A percentile compares a stretch with the other conserved stretches of the same genome.
Conservation (phyloP, 371 early-diverging fungal species). For the Neoconidiobolus thromboides region DNA sequence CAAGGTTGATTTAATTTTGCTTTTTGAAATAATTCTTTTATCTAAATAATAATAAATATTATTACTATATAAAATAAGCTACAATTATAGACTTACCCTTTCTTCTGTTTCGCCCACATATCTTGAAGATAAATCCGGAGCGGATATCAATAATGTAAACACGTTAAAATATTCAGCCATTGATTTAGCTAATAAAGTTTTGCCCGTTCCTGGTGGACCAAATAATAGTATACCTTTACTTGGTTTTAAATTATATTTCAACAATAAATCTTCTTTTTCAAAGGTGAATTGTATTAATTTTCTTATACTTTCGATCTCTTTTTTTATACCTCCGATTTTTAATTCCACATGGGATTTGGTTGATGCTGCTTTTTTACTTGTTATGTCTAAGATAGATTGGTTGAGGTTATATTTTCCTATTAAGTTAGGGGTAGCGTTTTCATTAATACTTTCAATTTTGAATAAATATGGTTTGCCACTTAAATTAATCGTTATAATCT, state of each 20-base stretch:
- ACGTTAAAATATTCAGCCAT: constrained; percentile 71
- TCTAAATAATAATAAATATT: constrained; percentile 12
- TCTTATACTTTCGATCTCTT: too few species aligned
- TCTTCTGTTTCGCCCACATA: constrained; percentile 94
- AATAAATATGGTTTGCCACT: too few species aligned
- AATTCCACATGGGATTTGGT: too few species aligned
- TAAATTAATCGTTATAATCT: too few species aligned
- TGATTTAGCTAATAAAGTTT: constrained; percentile 83
- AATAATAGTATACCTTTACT: constrained; percentile 81
- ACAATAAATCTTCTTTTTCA: too few species aligned
- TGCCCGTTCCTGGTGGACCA: constrained; percentile 98
- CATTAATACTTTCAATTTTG: too few species aligned
- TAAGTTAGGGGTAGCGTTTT: too few species aligned
- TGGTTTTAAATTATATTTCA: constrained; percentile 18
- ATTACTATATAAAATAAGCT: not conserved
- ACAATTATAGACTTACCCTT: constrained; percentile 22
- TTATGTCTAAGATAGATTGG: too few species aligned
- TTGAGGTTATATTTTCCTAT: too few species aligned
- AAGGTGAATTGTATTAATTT: too few species aligned
- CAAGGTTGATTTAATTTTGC: constrained; percentile 71
- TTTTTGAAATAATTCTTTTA: constrained; percentile 60
- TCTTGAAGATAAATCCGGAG: constrained; percentile 87
- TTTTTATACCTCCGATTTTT: too few species aligned
- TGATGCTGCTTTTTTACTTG: too few species aligned
- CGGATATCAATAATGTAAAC: constrained; percentile 73